Evolutionary conservation across 352 stramenopile genomes (phyloP), one percentile per base, ranked within the genome.

Genomic region (Phytophthora podocarpi): DNA sequence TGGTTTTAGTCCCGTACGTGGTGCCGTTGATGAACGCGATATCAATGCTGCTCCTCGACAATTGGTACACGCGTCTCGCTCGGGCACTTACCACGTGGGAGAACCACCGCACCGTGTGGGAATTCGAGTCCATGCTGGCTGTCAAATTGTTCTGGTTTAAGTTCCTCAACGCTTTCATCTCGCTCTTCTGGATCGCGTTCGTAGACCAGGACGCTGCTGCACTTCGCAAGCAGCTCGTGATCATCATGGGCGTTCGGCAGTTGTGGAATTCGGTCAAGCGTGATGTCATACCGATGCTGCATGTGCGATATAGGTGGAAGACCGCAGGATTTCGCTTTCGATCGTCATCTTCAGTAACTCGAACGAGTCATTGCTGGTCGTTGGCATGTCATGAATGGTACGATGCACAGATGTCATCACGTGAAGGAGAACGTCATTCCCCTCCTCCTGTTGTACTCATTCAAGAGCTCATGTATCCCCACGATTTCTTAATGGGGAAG

Each of bases 141-240:
- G 64, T 57, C 20, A 93, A 93, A 48, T 59, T 93, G 13, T 93
- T 91, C 37, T 89, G 68, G 65, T 93, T 93, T 72, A 93, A 93
- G 51, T 93, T 91, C 48, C 55, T 93, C 26, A 93, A 93, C 40
- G 83, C 83, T 0, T 93, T 93, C 66, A 76, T 93, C 41, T 90
- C 83, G 42, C 80, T 93, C 26, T 90, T 90, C 37, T 91, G 78
- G 78, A 76, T 90, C 50, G 83, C 83, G 2, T 93, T 93, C 54
- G 74, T 91, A 2, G 80, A 89, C 15, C 74, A 67, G 1, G 68
- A 89, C 40, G 66, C 78, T 15, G 39, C 58, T 24, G 69, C 63
- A 5, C 62, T 93, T 20, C 73, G 81, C 9, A 80, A 87, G 12
- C 81, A 93, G 58, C 73, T 93, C 13, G 41, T 90, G 26, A 81